Base-by-base conservation (phyloP, 257 asterid genomes). In the Plantago major region DNA sequence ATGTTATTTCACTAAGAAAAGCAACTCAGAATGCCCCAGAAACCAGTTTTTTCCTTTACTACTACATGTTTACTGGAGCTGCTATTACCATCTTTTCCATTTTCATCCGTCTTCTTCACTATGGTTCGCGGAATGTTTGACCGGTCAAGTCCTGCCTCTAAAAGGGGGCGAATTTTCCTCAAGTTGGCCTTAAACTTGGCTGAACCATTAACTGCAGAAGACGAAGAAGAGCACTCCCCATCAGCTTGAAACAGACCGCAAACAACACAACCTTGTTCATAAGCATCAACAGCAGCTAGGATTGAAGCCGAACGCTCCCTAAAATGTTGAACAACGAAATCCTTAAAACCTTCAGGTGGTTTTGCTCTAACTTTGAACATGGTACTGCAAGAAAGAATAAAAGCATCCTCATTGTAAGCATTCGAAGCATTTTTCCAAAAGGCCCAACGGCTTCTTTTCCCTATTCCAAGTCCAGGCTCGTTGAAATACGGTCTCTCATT, bases 401-500 rank as follows among this genome's bases (percentile, higher is more conserved):
- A 74, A 3, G 59, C 79, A 6, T 63, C 55, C 28, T 71, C 67
- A 37, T 67, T 83, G 62, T 86, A 86, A 15, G 64, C 30, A 52
- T 55, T 53, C 5, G 85, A 75, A 0, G 0, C 10, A 0, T 54
- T 68, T 5, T 15, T 11, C 74, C 75, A 61, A 11, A 1, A 0
- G 5, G 51, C n/a, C 1, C 6, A 7, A 7, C 7, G 19, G 54
- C 18, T 52, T 11, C 59, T 11, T 47, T 19, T 17, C 17, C 14
- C 33, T 0, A 0, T 26, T 22, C 1, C 57, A 17, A 1, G 19
- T 5, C 38, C 78, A n/a, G 90, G 89, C 72, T 84, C 90, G 10
- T 82, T 84, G 70, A 74, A 84, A 42, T 33, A 84, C 0, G 95
- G 95, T 11, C 67, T 60, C 7, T 60, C 67, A 22, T 84, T 82